Percentiles rank a stretch among this genome's conserved stretches.
phyloP scores from a whole-genome alignment of 306 rosid species.

The Cucumis sativus region Cucumber_9930_V3 NC_026655.2:965501-966000 shows the following conservation, averaged over 20 bases:
- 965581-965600: background rate
- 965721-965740: background rate
- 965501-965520: background rate
- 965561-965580: background rate
- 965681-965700: too few relatives aligned
- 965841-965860: too few relatives aligned
- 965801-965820: too few relatives aligned
- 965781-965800: background rate
- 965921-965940: background rate
- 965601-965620: background rate
- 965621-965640: background rate
- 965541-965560: background rate
- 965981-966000: background rate
- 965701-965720: background rate
- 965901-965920: background rate
- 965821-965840: too few relatives aligned
- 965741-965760: background rate
- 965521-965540: background rate
- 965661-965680: background rate
- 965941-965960: background rate
- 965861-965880: too few relatives aligned
- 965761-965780: background rate
- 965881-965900: too few relatives aligned
- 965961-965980: background rate
- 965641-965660: background rate